Conservation (phyloP, 2,329 filamentous ascomycete genomes). For the Cytospora piceicola region DNA sequence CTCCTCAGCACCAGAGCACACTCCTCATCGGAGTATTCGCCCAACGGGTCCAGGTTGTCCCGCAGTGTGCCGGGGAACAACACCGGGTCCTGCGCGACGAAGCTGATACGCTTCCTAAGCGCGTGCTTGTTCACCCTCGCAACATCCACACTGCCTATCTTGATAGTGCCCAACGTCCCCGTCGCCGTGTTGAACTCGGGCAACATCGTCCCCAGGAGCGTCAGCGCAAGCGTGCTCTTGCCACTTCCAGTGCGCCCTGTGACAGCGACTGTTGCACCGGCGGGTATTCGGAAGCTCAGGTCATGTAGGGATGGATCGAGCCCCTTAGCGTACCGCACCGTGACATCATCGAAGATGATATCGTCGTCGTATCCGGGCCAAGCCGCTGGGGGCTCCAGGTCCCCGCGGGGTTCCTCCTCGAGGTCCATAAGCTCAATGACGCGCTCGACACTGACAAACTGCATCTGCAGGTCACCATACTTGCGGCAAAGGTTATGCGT, state of each 20-base stretch:
- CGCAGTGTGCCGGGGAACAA: constrained; percentile 62
- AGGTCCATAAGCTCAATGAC: constrained; percentile 81
- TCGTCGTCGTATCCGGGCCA: constrained; percentile 77
- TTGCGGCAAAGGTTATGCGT: constrained; percentile 76
- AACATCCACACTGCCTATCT: constrained; percentile 59
- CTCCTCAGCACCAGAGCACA: constrained; percentile 58
- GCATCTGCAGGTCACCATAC: constrained; percentile 86
- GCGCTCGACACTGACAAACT: constrained; percentile 88
- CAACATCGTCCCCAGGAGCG: constrained; percentile 59
- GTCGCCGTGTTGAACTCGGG: constrained; percentile 43
- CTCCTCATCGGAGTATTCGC: constrained; percentile 57
- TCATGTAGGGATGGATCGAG: constrained; percentile 73
- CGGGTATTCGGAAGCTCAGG: constrained; percentile 73
- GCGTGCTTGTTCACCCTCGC: constrained; percentile 56
- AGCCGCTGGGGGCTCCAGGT: constrained; percentile 68
- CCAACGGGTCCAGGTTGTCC: constrained; percentile 71
- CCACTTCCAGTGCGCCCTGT: constrained; percentile 85
- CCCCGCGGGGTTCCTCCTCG: constrained; percentile 72
- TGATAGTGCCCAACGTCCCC: constrained; percentile 49
- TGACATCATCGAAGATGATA: constrained; percentile 76
- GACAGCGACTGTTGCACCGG: constrained; percentile 64
- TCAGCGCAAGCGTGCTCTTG: constrained; percentile 75
- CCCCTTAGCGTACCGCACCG: constrained; percentile 77
- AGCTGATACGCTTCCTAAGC: constrained; percentile 61
- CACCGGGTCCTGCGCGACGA: constrained; percentile 67